Evolutionary conservation across 257 asterid species (phyloP), one percentile per base, ranked within the genome.

Genomic region (Gentiana macrophylla): DNA sequence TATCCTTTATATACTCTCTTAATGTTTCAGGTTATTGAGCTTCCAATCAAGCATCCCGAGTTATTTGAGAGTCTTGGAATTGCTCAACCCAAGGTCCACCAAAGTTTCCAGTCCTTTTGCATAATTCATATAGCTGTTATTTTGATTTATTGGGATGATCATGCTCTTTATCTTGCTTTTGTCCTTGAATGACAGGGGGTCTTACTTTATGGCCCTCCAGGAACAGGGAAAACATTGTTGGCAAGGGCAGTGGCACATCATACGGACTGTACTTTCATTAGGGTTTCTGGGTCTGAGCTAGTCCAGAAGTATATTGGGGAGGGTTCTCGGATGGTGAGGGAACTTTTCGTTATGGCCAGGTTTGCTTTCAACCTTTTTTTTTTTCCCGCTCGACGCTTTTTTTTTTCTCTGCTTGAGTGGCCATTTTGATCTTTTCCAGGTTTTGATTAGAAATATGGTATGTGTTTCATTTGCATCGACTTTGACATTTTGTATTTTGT

Each of bases 261-360:
- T 47, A 82, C 86, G 45, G 91, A 82, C 66, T 82, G 84, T 70
- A 82, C 86, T 49, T 82, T 82, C 63, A 82, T 82, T 47, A 73
- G 91, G 62, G 84, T 79, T 38, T 82, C 84, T 53, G 84, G 86
- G 43, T 82, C 91, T 48, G 84, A 82, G 62, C 74, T 82, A 58
- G 91, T 82, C 55, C 86, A 82, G 62, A 82, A 82, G 73, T 82
- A 82, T 72, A 82, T 82, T 62, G 91, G 86, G 52, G 86, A 79
- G 75, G 86, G 91, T 47, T 87, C 96, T 50, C 77, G 94, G 61
- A 88, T 88, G 96, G 90, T 88, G 70, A 79, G 97, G 75, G 97
- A 89, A 52, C 95, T 85, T 57, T 89, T 89, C 67, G 97, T 89
- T 49, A 89, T 89, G 97, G 95, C 94, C 71, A 85, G 95, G 95